Evolutionary conservation across 2,329 filamentous ascomycete genomes (phyloP).

Genomic region (Furcasterigmium furcatum): DNA sequence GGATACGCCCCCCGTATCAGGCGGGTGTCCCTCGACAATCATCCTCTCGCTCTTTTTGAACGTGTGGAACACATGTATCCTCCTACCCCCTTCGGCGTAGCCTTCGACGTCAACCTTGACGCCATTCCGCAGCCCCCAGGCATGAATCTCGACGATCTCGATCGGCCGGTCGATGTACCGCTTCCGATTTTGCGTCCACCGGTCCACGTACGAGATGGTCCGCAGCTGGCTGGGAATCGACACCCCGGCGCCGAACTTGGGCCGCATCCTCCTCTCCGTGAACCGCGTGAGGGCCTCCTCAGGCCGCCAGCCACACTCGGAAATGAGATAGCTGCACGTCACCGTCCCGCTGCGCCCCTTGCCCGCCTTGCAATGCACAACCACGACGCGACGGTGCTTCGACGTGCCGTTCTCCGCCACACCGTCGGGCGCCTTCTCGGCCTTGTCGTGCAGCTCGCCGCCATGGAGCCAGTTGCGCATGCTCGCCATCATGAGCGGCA

Average conservation of each 20-base stretch:
- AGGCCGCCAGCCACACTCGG: slow-evolving; percentile 66
- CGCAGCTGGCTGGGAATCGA: slow-evolving; percentile 90
- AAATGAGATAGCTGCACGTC: slow-evolving; percentile 85
- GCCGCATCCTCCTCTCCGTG: slow-evolving; percentile 84
- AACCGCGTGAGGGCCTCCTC: slow-evolving; percentile 53
- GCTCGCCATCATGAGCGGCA: slow-evolving; percentile 84
- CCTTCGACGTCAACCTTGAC: slow-evolving; percentile 86
- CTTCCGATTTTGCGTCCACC: slow-evolving; percentile 74
- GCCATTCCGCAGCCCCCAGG: slow-evolving; percentile 83
- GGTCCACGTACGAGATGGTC: slow-evolving; percentile 84
- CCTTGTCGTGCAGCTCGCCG: slow-evolving; percentile 31
- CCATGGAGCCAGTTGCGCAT: slow-evolving; percentile 85
- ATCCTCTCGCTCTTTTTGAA: slow-evolving; percentile 72
- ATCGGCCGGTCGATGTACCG: slow-evolving; percentile 78
- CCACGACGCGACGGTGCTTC: slow-evolving; percentile 63
- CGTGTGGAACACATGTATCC: slow-evolving; percentile 78
- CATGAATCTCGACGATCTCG: slow-evolving; percentile 84
- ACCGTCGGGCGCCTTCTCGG: slow-evolving; percentile 14
- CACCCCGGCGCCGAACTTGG: slow-evolving; percentile 82
- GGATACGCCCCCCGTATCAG: slow-evolving; percentile 43
- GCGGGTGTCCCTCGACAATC: slow-evolving; percentile 57
- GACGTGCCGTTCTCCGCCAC: slow-evolving; percentile 23
- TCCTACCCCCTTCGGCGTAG: slow-evolving; percentile 83
- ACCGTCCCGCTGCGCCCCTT: slow-evolving; percentile 91
- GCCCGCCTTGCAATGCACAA: slow-evolving; percentile 96